Evolutionary conservation across 2,329 filamentous ascomycete species (phyloP), one percentile per base, ranked within the genome.

Genomic region (Calonectria pteridis): DNA sequence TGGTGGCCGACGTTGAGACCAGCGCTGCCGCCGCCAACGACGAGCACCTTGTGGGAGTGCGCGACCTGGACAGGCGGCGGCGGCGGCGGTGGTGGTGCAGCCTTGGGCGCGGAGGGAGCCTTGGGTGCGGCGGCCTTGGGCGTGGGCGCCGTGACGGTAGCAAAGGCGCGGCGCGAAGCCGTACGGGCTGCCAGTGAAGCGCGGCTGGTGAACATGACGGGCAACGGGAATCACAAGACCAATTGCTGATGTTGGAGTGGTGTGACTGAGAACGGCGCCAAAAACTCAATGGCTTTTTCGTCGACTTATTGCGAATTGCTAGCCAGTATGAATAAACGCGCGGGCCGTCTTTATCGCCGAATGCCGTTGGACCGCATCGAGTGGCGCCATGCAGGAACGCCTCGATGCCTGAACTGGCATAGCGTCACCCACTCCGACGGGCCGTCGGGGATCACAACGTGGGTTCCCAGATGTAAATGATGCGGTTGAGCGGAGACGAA

Each of bases 1-100:
- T 94, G 93, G 79, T 94, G 92, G 78, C 91, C 91, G 79, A 93
- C 89, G 1, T 90, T 84, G 20, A 94, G 83, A 63, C 93, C 93
- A 46, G 92, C 93, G 16, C 90, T 87, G 37, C 93, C 93, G 67
- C 89, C 92, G 64, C 93, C 93, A 33, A 94, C 86, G 2, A 94
- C 88, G 16, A 94, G 91, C 20, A 94, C 87, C 79, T 89, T 92
- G 86, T 94, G 93, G 23, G 18, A 71, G 80, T 20, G 82, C 78
- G 62, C 50, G 49, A 43, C 65, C 13, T n/a, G 18, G 6, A 43
- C 50, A 5, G 51, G 66, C 40, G 51, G 43, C 55, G 55, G 55
- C 20, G 53, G 53, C 23, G 55, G 55, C 16, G 66, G 66, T 6
- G 65, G 18, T 16, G 31, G 14, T 43, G 58, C 33, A n/a, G 53